Conservation (phyloP, 129 eudicot species). For the Sambucus nigra region DNA sequence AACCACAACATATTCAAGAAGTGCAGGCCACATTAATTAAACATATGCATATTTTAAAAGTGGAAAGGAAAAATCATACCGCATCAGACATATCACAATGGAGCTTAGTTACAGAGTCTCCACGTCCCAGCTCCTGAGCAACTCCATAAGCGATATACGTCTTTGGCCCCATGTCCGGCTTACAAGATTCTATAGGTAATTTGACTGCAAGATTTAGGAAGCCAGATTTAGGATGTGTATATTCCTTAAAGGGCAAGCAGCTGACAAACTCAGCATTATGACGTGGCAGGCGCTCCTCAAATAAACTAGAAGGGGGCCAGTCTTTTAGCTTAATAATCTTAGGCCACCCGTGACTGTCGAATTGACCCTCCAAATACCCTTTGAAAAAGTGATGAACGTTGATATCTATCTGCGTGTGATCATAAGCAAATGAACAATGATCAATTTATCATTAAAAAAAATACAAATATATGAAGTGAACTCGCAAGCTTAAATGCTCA, state of each 20-base stretch:
- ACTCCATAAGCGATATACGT: conserved; percentile 76
- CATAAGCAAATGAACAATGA: no score
- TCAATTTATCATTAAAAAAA: no score
- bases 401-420: conserved; percentile 45
- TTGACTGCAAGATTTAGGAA: conserved; percentile 52
- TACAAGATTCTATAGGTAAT: conserved; percentile 29
- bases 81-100: no score
- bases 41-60: no score
- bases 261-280: conserved; percentile 55
- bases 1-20: no score
- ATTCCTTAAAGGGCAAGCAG: conserved; percentile 64
- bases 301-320: conserved; percentile 59
- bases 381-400: conserved; percentile 46
- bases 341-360: conserved; percentile 39
- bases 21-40: no score
- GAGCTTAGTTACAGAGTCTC: conserved; percentile 87
- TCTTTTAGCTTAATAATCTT: conserved; percentile 56
- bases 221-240: conserved; percentile 60
- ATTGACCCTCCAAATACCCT: conserved; percentile 30
- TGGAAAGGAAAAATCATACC: no score
- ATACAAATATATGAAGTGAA: no score
- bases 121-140: conserved; percentile 63
- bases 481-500: no score
- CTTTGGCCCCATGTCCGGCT: conserved; percentile 81
- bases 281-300: conserved; percentile 72